Conservation (phyloP, 2,329 filamentous ascomycete species). For the Furcasterigmium furcatum region DNA sequence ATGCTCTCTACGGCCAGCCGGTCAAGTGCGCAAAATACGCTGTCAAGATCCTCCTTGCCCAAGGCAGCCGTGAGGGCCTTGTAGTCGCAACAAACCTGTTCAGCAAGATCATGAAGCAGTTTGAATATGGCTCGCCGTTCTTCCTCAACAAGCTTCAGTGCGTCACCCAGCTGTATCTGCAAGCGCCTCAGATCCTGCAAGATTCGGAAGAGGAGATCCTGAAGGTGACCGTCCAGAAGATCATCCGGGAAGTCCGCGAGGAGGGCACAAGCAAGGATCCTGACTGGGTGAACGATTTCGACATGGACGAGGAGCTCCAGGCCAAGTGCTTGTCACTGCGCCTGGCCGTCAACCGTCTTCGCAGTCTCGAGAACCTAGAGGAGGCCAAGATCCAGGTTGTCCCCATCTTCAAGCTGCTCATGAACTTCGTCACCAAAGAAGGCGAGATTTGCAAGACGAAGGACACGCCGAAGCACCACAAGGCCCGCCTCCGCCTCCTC, state of each 20-base stretch:
- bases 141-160: conserved; percentile 74
- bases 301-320: conserved; percentile 75
- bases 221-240: conserved; percentile 70
- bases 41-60: conserved; percentile 81
- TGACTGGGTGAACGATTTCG: conserved; percentile 64
- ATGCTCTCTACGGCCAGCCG: conserved; percentile 78
- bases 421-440: conserved; percentile 68
- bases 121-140: conserved; percentile 67
- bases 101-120: conserved; percentile 70
- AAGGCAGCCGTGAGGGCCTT: conserved; percentile 69
- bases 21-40: conserved; percentile 89
- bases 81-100: conserved; percentile 84
- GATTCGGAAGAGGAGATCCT: conserved; percentile 75
- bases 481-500: conserved; percentile 73
- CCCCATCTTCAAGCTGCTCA: conserved; percentile 75
- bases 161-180: conserved; percentile 71
- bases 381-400: conserved; percentile 57
- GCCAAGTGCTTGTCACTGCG: conserved; percentile 83
- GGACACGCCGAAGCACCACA: conserved; percentile 75
- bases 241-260: conserved; percentile 68
- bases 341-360: conserved; percentile 80
- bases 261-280: conserved; percentile 54
- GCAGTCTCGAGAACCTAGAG: conserved; percentile 51
- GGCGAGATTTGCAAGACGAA: conserved; percentile 77
- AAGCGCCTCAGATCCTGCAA: conserved; percentile 69